A percentile compares a stretch with the other conserved stretches of the same genome.
These are phyloP conservation scores for Capsaspora owczarzaki DNA, from an alignment of 78 protist species.

Conservation along the genomic window DNA sequence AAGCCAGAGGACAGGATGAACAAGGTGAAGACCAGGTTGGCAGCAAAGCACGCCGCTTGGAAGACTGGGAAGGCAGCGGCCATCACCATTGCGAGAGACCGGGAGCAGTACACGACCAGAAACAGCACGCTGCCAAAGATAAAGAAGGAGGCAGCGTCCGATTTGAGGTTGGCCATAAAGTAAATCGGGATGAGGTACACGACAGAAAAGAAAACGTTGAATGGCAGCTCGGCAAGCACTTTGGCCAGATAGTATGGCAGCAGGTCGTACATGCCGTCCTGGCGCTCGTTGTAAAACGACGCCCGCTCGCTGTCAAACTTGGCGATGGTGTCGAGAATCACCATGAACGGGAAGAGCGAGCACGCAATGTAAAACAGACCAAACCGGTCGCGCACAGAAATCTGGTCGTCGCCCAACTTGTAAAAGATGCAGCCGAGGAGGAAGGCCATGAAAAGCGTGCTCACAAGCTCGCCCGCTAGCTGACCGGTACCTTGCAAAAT, in stretches of 20 bases:
- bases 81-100: neutral
- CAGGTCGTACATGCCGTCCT: slow-evolving; percentile 5
- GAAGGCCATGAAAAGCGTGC: neutral
- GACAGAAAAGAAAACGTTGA: neutral
- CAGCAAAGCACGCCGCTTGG: neutral
- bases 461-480: neutral
- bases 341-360: slow-evolving; percentile 5
- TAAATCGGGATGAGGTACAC: neutral
- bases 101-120: neutral
- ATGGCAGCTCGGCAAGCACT: neutral
- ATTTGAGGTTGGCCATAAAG: neutral
- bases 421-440: neutral
- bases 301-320: slow-evolving; percentile 2
- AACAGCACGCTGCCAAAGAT: neutral
- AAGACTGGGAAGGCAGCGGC: neutral
- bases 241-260: slow-evolving; percentile 8
- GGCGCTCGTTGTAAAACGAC: neutral
- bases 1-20: neutral
- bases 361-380: neutral
- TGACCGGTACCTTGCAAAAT: neutral
- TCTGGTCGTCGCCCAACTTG: neutral
- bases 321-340: neutral
- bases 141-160: slow-evolving; percentile 9
- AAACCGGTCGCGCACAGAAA: neutral
- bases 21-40: neutral